Base-by-base conservation (phyloP, 345 rosid genomes). In the Dimocarpus longan region DNA sequence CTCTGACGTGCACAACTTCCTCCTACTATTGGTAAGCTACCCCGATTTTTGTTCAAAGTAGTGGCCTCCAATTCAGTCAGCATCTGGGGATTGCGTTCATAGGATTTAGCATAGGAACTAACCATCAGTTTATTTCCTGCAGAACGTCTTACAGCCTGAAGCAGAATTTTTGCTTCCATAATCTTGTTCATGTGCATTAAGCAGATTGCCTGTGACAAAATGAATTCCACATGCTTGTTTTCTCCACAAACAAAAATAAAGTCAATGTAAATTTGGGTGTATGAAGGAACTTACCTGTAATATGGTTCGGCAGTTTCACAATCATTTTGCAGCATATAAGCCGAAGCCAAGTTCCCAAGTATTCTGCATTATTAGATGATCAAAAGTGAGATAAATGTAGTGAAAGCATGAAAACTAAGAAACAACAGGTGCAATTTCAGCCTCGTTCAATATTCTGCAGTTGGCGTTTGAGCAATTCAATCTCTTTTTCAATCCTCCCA, bases 321-420 rank as follows among this genome's bases (percentile, higher is more conserved):
- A 81, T 94, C 87, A 78, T 86, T 89, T 39, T 87, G 78, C 88
- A 87, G 95, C 80, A 94, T 78, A 73, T 89, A 90, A 79, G 95
- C 97, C 98, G 96, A 94, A 7, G 96, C 98, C 82, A 94, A 75
- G 81, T 94, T 94, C 59, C 98, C 98, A 5, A 91, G 73, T 71
- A 94, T 81, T 88, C 98, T 91, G 78, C 62, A 79, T 26, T 62
- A 76, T 56, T 79, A 46, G 48, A 66, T 62, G 19, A 19, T 26
- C 57, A 70, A 11, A 52, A 10, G 32, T 78, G 4, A 80, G 77
- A 24, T 66, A 64, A 68, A 40, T 26, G 48, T 11, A 1, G 46
- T 70, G 28, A 26, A 26, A 26, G 28, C 28, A 26, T 26, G 28
- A 26, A 26, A 26, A 26, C 28, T 26, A 26, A 26, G 28, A 26